Evolutionary conservation across 176 grass and related monocot species (phyloP), one percentile per base, ranked within the genome.

Genomic region (Canna indica): DNA sequence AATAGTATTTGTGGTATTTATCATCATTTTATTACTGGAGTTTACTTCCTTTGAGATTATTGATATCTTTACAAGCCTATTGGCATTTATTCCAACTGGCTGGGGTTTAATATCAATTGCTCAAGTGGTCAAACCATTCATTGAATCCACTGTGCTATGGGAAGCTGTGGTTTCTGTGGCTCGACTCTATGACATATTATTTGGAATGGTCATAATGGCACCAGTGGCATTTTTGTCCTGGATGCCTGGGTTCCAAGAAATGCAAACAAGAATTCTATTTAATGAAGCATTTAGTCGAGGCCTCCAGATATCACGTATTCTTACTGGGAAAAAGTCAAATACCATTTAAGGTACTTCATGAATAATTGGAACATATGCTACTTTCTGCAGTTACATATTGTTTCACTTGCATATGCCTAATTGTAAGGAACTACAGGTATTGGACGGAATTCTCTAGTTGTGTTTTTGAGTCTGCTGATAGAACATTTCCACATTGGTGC

Each of bases 231-330:
- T 96, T 72, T 64, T 96, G 71, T 88, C 92, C 33, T 96, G 92
- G 92, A 80, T 96, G 74, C 92, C 92, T 78, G 92, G 92, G 69
- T 80, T 91, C 35, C 92, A 87, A 46, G 88, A 91, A 81, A 96
- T 96, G 92, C 92, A 96, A 68, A 96, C 92, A 59, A 96, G 92
- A 73, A 96, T 96, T 74, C 71, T 96, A 20, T 96, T 96, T 67
- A 96, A 91, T 74, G 88, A 96, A 81, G 92, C 92, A 62, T 96
- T 96, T 36, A 96, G 92, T 80, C 73, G 88, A 32, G 92, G 92
- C 53, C 88, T 96, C 42, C 81, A 96, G 59, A 87, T 96, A 76
- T 89, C 85, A 32, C 88, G 87, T 26, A 91, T 96, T 76, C 60
- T 96, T 72, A 91, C 92, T 71, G 92, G 92, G 29, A 86, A 86